These are phyloP conservation scores for Starmerella apis DNA, from an alignment of 805 yeast species.

Conservation along the genomic window DNA sequence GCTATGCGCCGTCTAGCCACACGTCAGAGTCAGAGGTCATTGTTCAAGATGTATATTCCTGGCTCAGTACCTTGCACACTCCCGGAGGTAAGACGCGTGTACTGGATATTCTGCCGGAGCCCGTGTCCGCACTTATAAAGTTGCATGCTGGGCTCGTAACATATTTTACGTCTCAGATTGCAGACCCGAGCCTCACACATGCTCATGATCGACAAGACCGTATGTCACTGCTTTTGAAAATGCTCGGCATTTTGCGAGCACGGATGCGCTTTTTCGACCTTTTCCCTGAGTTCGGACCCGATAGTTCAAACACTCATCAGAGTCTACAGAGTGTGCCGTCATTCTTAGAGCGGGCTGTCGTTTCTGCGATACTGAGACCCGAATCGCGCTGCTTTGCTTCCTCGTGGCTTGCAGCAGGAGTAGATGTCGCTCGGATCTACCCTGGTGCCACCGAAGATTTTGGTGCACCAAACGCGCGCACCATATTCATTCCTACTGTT, in stretches of 20 bases:
- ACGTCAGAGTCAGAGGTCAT: constrained; percentile 44
- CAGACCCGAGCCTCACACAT: constrained; percentile 43
- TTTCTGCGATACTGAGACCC: constrained; percentile 66
- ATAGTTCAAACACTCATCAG: constrained; percentile 7
- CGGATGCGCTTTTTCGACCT: constrained; percentile 53
- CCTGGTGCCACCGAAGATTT: constrained; percentile 4
- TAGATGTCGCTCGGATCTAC: constrained; percentile 26
- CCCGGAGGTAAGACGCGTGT: constrained; percentile 35
- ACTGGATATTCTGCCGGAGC: constrained; percentile 50
- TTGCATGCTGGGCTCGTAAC: constrained; percentile 57
- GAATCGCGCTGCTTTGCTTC: constrained; percentile 61
- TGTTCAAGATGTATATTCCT: constrained; percentile 58
- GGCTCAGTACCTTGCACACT: constrained; percentile 48
- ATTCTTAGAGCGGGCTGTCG: constrained; percentile 68
- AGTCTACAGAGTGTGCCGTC: constrained; percentile 48
- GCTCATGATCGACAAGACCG: constrained; percentile 51
- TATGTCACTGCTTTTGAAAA: constrained; percentile 57
- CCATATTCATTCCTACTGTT: constrained; percentile 28
- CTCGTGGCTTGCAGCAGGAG: constrained; percentile 58
- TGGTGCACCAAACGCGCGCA: constrained; percentile 17
- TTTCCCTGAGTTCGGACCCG: constrained; percentile 34
- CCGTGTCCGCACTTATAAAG: constrained; percentile 54
- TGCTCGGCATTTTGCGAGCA: constrained; percentile 53
- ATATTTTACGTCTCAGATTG: constrained; percentile 53
- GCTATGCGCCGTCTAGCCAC: constrained; percentile 38